phyloP scores from a whole-genome alignment of 1,284 basidiomycete genomes.

The Sporisorium exsertum region DNA sequence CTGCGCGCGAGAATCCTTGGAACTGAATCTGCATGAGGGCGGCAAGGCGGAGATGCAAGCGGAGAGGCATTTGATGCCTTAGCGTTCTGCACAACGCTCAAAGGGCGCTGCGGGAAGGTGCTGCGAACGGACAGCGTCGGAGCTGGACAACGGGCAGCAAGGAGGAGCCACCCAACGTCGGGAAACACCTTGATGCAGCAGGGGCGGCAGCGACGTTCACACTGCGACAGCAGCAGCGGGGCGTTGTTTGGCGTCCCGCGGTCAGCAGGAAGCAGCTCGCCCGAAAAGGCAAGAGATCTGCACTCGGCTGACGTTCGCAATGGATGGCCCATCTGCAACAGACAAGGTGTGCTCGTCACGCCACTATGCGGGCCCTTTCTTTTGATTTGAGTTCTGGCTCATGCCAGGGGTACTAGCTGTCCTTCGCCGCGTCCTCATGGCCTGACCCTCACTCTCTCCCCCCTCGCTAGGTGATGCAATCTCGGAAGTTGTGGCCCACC shows the following conservation, averaged over 20 bases:
- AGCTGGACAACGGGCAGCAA: constrained; percentile 14
- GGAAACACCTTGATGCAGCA: constrained; percentile 21
- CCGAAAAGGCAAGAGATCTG: constrained; percentile 9
- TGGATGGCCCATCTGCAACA: too few relatives aligned
- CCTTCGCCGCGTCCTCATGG: constrained; percentile 2
- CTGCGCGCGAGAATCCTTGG: constrained; percentile 26
- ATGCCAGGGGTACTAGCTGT: constrained; percentile 18
- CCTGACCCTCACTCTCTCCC: constrained; percentile 2
- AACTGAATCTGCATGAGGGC: constrained; percentile 18
- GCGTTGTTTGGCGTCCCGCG: neutral
- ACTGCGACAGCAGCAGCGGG: constrained; percentile 12
- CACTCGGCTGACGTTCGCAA: neutral
- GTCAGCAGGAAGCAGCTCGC: neutral
- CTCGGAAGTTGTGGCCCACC: neutral
- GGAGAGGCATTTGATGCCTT: neutral
- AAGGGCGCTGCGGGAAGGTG: neutral
- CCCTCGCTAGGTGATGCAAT: neutral
- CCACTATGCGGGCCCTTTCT: neutral
- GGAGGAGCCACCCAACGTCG: constrained; percentile 23
- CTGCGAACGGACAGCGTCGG: neutral
- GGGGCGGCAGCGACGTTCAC: neutral
- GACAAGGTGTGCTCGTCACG: neutral
- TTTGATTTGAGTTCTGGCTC: neutral
- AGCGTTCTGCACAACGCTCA: neutral
- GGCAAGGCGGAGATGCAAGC: constrained; percentile 27